Evolutionary conservation across 768 basidiomycete species (phyloP).

Genomic region (Baorangia bicolor): DNA sequence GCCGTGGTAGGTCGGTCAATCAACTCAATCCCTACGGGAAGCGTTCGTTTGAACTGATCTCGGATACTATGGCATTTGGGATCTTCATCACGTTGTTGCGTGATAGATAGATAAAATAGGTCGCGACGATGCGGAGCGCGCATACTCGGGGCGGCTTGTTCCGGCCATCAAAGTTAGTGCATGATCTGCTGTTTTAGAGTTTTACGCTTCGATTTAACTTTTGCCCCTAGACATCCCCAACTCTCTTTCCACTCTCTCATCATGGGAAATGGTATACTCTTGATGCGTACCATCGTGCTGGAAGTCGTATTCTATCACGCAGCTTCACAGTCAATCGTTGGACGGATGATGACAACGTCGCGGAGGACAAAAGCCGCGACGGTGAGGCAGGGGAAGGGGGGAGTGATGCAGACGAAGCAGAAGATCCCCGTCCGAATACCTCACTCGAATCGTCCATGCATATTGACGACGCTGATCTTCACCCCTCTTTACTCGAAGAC

Average conservation of each 20-base stretch:
- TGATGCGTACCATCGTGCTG: constrained; percentile 81
- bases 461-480: constrained; percentile 24
- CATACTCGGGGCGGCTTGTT: constrained; percentile 63
- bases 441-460: constrained; percentile 30
- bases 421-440: constrained; percentile 23
- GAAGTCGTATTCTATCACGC: constrained; percentile 87
- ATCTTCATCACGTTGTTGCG: neutral
- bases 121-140: constrained; percentile 73
- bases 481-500: constrained; percentile 1
- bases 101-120: constrained; percentile 75
- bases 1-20: constrained; percentile 73
- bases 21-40: neutral
- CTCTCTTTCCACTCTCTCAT: constrained; percentile 63
- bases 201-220: neutral
- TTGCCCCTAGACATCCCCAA: constrained; percentile 54
- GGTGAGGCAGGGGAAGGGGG: constrained; percentile 37
- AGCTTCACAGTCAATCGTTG: constrained; percentile 82
- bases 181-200: neutral
- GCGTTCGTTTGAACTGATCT: neutral
- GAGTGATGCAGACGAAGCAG: constrained; percentile 31
- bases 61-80: neutral
- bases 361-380: constrained; percentile 4
- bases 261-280: constrained; percentile 57
- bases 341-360: constrained; percentile 37
- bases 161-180: constrained; percentile 66